Base-by-base conservation (phyloP, 2,329 filamentous ascomycete species). In the Talaromyces piceae region DNA sequence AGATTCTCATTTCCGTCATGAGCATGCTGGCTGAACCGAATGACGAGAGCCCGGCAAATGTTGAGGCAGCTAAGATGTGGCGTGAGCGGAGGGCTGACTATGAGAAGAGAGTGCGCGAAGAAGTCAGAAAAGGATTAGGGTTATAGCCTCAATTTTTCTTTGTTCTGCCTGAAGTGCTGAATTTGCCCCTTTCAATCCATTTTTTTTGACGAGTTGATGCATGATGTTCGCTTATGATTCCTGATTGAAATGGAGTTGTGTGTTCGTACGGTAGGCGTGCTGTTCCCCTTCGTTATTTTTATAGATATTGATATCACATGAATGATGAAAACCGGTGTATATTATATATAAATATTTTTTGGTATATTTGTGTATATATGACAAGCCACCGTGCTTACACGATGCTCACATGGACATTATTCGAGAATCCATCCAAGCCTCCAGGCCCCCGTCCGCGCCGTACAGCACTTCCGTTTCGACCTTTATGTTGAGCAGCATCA, bases 1-100 rank as follows among this genome's bases (percentile, higher is more conserved):
- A 96, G 77, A 97, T 97, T 60, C 77, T 97, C 59, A 90, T 97
- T 52, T 90, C 84, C 45, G 91, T 97, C 54, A 97, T 97, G 86
- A 95, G 89, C 71, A 97, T 97, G 91, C 81, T 97, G 43, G 91
- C 91, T 1, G 91, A 95, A 73, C 91, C 91, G 54, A 97, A 97
- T 70, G 91, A 97, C 66, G 91, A 97, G 78, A 93, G 87, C 58
- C 91, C 91, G 0, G 91, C 91, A 52, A 97, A 97, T 65, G 87
- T 97, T 39, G 91, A 97, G 73, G 91, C 91, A 1, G 91, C 91
- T 53, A 89, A 93, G 75, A 88, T 95, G 86, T 97, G 91, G 91
- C 80, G 91, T 56, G 91, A 96, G 62, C 77, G 84, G 56, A 80
- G 90, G 58, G 65, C 73, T 18, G 88, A 94, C 67, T 98, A 96